Conservation (phyloP, 2,329 filamentous ascomycete species). For the Pezicula radicicola region DNA sequence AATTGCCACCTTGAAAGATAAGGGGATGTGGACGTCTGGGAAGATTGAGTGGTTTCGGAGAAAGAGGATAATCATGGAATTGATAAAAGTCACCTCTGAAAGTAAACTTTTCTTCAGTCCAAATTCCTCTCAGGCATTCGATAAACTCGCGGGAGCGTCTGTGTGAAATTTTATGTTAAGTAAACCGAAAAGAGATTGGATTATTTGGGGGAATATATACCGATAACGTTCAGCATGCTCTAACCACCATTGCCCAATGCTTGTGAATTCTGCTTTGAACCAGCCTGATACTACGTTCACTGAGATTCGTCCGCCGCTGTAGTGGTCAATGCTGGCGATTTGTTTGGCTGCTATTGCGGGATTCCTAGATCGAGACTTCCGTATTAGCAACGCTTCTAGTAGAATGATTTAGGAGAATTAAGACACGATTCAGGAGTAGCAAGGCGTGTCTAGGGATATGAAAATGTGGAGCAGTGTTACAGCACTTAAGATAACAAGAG, state of each 20-base stretch:
- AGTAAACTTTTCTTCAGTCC: slow-evolving; percentile 46
- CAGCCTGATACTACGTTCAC: slow-evolving; percentile 52
- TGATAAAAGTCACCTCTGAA: slow-evolving; percentile 51
- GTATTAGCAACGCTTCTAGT: no score
- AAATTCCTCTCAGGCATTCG: slow-evolving; percentile 46
- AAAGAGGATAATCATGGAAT: slow-evolving; percentile 46
- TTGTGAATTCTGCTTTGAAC: slow-evolving; percentile 50
- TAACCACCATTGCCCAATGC: slow-evolving; percentile 52
- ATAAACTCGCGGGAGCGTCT: slow-evolving; percentile 47
- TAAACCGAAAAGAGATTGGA: background rate
- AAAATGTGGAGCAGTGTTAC: no score
- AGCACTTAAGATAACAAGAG: no score
- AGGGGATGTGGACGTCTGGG: slow-evolving; percentile 44
- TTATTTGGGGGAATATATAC: background rate
- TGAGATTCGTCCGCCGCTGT: slow-evolving; percentile 46
- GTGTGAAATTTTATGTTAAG: background rate
- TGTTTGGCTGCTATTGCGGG: slow-evolving; percentile 50
- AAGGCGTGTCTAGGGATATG: no score
- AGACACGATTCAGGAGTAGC: no score
- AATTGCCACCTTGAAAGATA: slow-evolving; percentile 52
- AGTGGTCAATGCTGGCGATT: slow-evolving; percentile 50
- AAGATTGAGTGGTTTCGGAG: slow-evolving; percentile 43
- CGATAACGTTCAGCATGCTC: slow-evolving; percentile 50
- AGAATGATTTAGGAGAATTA: no score
- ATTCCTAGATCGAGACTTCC: slow-evolving; percentile 20